phyloP scores from a whole-genome alignment of 2,329 filamentous ascomycete species.

The Pseudocercospora crystallina region DNA sequence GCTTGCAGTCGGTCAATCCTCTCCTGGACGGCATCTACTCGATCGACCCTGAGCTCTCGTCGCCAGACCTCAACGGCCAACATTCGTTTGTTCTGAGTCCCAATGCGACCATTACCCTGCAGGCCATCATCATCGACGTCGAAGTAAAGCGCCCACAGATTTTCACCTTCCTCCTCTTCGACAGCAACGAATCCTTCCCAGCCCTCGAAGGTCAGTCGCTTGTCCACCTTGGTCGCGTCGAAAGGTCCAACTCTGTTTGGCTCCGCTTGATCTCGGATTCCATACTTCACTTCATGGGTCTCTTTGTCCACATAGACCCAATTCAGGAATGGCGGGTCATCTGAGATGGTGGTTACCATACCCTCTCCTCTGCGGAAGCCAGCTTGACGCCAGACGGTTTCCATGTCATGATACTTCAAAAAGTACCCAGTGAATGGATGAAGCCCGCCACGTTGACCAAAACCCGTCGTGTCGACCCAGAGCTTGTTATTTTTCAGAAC shows the following conservation, averaged over 20 bases:
- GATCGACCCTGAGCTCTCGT: constrained; percentile 29
- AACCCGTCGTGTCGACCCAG: constrained; percentile 28
- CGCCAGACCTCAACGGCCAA: constrained; percentile 34
- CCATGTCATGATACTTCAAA: constrained; percentile 48
- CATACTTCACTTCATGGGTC: constrained; percentile 63
- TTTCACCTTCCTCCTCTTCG: constrained; percentile 41
- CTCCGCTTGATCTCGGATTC: constrained; percentile 59
- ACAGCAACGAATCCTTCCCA: constrained; percentile 59
- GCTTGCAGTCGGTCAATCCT: constrained; percentile 28
- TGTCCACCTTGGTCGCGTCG: constrained; percentile 72
- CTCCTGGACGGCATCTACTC: constrained; percentile 27
- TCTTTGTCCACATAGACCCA: constrained; percentile 65
- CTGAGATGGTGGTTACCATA: constrained; percentile 49
- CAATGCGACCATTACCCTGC: constrained; percentile 28
- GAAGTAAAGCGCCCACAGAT: constrained; percentile 55
- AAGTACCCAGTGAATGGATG: constrained; percentile 52
- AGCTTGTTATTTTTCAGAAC: constrained; percentile 45
- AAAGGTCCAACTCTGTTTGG: constrained; percentile 73
- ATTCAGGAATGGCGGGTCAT: constrained; percentile 62
- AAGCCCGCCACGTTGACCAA: constrained; percentile 25
- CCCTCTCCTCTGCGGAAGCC: constrained; percentile 42
- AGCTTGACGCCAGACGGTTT: constrained; percentile 27
- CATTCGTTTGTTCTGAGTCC: constrained; percentile 29
- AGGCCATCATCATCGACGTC: constrained; percentile 49
- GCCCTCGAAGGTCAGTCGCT: constrained; percentile 54